Base-by-base conservation (phyloP, 345 rosid species). In the Hibiscus syriacus region DNA sequence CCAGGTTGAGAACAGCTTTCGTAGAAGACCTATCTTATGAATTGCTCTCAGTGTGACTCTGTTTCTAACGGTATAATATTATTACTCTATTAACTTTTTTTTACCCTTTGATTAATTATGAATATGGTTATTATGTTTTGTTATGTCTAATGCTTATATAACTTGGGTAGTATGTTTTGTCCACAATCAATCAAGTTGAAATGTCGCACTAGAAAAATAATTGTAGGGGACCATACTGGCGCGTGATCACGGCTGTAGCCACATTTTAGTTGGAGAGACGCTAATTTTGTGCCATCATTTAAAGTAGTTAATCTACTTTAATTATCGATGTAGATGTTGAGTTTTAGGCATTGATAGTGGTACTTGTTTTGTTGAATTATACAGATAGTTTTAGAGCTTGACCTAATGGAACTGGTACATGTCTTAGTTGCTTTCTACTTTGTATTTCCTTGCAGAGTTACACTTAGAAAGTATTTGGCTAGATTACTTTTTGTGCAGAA, bases 61-160 rank as follows among this genome's bases (percentile, higher is more conserved):
- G 74, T 76, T 95, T 71, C 81, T 92, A 41, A 95, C 99, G 84
- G 99, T 95, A 85, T 55, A 26, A 13, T 16, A 32, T 11, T 12
- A 67, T n/a, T 53, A 55, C 70, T 55, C 54, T 16, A 38, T 13
- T 66, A 25, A n/a, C n/a, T 13, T 46, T 2, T 64, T 29, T 48
- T 46, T 9, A 46, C 48, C 30, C 8, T 8, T 64, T 46, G 38
- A 45, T 64, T 46, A 1, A 13, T 22, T 61, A 20, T 46, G 32
- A 63, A 41, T 41, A 63, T 10, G n/a, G n/a, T n/a, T n/a, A n/a
- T 20, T n/a, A 64, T 62, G 50, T 62, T 62, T 41, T 23, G 13
- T 23, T 41, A 2, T 61, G 30, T 48, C 12, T 7, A 49, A 2
- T 61, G 54, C 25, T 26, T 62, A 13, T 23, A 62, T 43, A 41